Percentiles rank a stretch among this genome's conserved stretches.
phyloP scores from a whole-genome alignment of 768 basidiomycete species.

The Lenzites betulinus region DNA sequence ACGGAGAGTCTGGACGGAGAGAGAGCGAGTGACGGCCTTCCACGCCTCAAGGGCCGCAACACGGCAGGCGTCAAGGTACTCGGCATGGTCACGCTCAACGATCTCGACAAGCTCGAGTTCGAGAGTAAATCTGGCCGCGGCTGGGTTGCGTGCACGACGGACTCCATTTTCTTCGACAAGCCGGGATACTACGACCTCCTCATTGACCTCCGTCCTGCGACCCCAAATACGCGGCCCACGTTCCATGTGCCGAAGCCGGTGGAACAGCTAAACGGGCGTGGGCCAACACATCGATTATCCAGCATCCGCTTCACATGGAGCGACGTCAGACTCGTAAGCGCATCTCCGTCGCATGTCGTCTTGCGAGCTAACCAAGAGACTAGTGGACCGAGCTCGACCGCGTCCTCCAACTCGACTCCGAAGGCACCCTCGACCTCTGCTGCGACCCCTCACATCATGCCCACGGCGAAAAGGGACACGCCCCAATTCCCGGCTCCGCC shows the following conservation, averaged over 20 bases:
- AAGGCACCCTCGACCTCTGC: constrained; percentile 24
- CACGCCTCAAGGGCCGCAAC: constrained; percentile 40
- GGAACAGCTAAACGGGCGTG: constrained; percentile 37
- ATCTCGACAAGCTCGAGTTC: constrained; percentile 60
- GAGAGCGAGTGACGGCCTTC: constrained; percentile 9
- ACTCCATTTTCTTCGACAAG: constrained; percentile 82
- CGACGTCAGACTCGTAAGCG: constrained; percentile 69
- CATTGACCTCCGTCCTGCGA: constrained; percentile 74
- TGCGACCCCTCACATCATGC: constrained; percentile 24
- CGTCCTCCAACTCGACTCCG: constrained; percentile 57
- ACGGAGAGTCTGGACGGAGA: constrained; percentile 3
- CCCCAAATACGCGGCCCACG: constrained; percentile 62
- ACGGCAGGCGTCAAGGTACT: constrained; percentile 65
- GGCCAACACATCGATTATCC: constrained; percentile 57
- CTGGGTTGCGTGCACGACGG: constrained; percentile 87
- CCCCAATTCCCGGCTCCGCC: constrained; percentile 36
- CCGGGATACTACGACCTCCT: constrained; percentile 78
- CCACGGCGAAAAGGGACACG: constrained; percentile 6
- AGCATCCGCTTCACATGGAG: constrained; percentile 80
- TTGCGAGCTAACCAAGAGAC: not conserved
- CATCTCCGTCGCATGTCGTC: not conserved
- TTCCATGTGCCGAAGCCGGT: constrained; percentile 61
- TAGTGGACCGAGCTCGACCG: constrained; percentile 82
- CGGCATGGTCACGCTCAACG: constrained; percentile 78
- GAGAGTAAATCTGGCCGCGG: constrained; percentile 64